Conservation (phyloP, 495 filamentous ascomycete species). For the Jackrogersella minutella region DNA sequence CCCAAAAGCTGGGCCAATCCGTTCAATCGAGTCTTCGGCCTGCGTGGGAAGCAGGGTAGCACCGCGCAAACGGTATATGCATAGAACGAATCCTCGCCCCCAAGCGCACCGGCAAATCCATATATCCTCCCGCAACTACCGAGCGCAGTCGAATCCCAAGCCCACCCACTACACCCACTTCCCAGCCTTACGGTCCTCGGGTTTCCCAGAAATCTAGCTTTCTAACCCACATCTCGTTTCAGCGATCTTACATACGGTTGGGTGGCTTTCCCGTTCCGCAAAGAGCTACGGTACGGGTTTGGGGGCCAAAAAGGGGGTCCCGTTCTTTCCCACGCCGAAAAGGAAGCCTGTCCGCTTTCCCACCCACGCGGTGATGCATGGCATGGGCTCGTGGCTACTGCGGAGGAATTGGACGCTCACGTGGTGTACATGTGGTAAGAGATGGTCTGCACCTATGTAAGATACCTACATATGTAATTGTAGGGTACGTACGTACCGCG, state of each 20-base stretch:
- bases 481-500: too few relatives aligned
- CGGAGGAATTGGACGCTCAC: slow-evolving; percentile 13
- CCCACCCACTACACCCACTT: slow-evolving; percentile 2
- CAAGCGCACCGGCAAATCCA: slow-evolving; percentile 11
- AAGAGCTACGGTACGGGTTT: neutral
- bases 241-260: slow-evolving; percentile 4
- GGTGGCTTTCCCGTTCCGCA: neutral
- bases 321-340: neutral
- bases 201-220: neutral
- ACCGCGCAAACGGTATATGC: neutral
- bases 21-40: too few relatives aligned
- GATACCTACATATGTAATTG: too few relatives aligned
- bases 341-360: too few relatives aligned
- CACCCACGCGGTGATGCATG: slow-evolving; percentile 17
- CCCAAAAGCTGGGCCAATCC: neutral
- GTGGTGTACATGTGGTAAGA: slow-evolving; percentile 24
- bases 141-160: slow-evolving; percentile 3
- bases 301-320: neutral
- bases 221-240: slow-evolving; percentile 1
- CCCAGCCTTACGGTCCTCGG: slow-evolving; percentile 28
- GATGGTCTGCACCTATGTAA: neutral
- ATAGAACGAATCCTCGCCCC: neutral
- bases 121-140: slow-evolving; percentile 7
- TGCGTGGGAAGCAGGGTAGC: too few relatives aligned
- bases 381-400: neutral